These are phyloP conservation scores for Cytospora piceae DNA, from an alignment of 2,329 filamentous ascomycete genomes.

Conservation along the genomic window DNA sequence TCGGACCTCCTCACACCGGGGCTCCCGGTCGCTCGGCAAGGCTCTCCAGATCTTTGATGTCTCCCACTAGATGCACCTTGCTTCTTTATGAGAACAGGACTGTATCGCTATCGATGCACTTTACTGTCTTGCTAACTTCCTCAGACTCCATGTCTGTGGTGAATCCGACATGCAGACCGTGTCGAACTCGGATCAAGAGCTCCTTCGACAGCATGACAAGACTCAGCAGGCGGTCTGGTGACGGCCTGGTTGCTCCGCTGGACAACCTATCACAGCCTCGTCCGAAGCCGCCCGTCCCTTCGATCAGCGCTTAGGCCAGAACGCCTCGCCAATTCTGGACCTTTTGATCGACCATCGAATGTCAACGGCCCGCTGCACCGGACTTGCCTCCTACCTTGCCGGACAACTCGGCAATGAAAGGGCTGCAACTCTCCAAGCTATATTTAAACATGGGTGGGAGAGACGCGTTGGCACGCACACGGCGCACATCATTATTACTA, in stretches of 20 bases:
- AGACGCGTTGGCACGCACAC: slow-evolving; percentile 4
- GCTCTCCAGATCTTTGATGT: not conserved
- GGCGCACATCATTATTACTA: not conserved
- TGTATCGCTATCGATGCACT: too few relatives aligned
- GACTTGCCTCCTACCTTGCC: slow-evolving; percentile 3
- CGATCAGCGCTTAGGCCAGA: slow-evolving; percentile 26
- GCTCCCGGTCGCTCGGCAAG: not conserved
- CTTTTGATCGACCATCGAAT: slow-evolving; percentile 23
- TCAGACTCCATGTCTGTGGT: not conserved
- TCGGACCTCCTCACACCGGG: not conserved
- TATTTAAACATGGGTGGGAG: slow-evolving; percentile 15
- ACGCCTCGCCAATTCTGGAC: slow-evolving; percentile 27
- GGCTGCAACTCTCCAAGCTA: not conserved
- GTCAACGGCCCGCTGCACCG: slow-evolving; percentile 19
- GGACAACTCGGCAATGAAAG: slow-evolving; percentile 8
- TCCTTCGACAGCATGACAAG: not conserved
- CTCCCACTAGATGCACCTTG: too few relatives aligned
- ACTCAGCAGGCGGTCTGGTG: slow-evolving; percentile 17
- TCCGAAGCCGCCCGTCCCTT: slow-evolving; percentile 23
- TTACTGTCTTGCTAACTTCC: too few relatives aligned
- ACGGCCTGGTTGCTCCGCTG: slow-evolving; percentile 3
- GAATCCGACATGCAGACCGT: not conserved
- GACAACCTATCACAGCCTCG: slow-evolving; percentile 25
- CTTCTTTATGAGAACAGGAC: too few relatives aligned
- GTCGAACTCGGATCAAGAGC: not conserved